A percentile compares a stretch with the other conserved stretches of the same genome.
phyloP scores from a whole-genome alignment of 148 eudicot species.

The Cornus kousa region DNA sequence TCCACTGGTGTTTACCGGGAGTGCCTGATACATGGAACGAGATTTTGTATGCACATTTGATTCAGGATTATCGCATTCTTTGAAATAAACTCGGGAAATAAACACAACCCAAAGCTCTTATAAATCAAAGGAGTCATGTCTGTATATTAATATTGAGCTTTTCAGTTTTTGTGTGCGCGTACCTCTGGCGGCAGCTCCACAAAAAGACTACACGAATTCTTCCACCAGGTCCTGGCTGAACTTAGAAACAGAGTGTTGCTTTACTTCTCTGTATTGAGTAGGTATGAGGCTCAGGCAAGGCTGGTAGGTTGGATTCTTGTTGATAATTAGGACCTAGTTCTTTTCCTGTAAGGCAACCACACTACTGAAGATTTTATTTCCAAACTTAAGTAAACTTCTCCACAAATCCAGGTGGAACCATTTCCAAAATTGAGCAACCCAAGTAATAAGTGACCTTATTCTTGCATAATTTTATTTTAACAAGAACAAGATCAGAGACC shows the following conservation, averaged over 20 bases:
- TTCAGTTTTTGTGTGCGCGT: neutral
- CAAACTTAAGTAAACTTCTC: no score
- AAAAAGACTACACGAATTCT: neutral
- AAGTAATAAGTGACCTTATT: no score
- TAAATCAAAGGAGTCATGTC: neutral
- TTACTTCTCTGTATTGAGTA: neutral
- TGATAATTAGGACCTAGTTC: no score
- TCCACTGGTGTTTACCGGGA: constrained; percentile 96
- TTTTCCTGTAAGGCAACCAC: no score
- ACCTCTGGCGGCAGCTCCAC: no score
- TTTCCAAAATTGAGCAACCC: no score
- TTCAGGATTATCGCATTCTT: constrained; percentile 43
- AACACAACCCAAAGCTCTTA: constrained; percentile 5
- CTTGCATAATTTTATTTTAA: no score
- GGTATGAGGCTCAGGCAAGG: neutral
- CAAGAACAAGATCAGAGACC: no score
- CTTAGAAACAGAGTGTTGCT: neutral
- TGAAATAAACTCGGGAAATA: constrained; percentile 6
- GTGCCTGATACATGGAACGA: constrained; percentile 97
- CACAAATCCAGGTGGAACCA: no score
- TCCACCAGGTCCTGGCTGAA: neutral
- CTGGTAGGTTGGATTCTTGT: neutral
- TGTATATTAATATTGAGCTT: no score
- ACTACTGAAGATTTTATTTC: no score
- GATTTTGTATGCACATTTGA: constrained; percentile 64